Percentiles rank a stretch among this genome's conserved stretches.
phyloP scores from a whole-genome alignment of 2,329 filamentous ascomycete genomes.

The Acrocalymma vagum region DNA sequence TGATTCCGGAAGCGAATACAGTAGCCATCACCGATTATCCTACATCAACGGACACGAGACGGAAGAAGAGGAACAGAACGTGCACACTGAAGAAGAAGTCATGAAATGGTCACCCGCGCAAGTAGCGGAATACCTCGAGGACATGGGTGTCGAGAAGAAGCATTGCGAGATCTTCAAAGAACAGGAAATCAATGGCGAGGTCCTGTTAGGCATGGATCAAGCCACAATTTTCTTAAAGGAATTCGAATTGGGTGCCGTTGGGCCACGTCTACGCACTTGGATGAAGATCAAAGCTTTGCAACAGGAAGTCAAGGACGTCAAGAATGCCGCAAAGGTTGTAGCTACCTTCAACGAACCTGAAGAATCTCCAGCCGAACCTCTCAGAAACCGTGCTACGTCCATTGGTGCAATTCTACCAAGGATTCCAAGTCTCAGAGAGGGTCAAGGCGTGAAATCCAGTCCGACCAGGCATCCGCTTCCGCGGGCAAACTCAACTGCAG shows the following conservation, averaged over 20 bases:
- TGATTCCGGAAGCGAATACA: constrained; percentile 91
- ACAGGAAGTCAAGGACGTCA: constrained; percentile 77
- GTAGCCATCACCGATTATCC: constrained; percentile 80
- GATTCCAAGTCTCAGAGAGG: constrained; percentile 47
- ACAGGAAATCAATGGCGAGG: constrained; percentile 95
- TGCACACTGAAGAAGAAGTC: constrained; percentile 78
- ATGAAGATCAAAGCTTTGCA: constrained; percentile 94
- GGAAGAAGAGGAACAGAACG: constrained; percentile 83
- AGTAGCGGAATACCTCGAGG: constrained; percentile 89
- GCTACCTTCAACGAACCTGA: constrained; percentile 54
- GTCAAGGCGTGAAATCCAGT: constrained; percentile 34
- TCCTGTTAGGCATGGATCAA: constrained; percentile 93
- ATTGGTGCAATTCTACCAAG: constrained; percentile 49
- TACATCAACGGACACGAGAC: constrained; percentile 96
- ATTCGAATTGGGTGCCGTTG: constrained; percentile 91
- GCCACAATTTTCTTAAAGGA: constrained; percentile 95
- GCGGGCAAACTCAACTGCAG: constrained; percentile 42
- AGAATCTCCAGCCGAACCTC: constrained; percentile 51
- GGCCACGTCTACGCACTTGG: constrained; percentile 90
- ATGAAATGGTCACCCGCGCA: constrained; percentile 80
- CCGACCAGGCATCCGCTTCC: constrained; percentile 36
- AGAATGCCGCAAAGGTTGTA: constrained; percentile 40
- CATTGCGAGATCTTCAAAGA: constrained; percentile 96
- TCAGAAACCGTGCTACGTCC: constrained; percentile 57
- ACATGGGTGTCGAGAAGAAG: constrained; percentile 81